These are phyloP conservation scores for Pseudocercospora fijiensis DNA, from an alignment of 2,329 filamentous ascomycete genomes.

Conservation along the genomic window DNA sequence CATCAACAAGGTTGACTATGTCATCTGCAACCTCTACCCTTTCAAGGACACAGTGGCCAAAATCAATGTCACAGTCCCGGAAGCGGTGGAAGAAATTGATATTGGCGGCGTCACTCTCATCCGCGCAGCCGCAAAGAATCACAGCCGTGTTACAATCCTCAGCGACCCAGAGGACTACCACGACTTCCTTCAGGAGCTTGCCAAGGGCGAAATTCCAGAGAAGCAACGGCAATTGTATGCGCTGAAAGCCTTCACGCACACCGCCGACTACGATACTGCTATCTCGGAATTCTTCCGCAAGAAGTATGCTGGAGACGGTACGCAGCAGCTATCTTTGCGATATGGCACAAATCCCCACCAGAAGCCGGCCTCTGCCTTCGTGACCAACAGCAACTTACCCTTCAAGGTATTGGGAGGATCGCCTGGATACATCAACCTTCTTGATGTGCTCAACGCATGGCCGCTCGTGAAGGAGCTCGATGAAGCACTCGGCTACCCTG, in stretches of 20 bases:
- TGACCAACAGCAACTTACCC: constrained; percentile 71
- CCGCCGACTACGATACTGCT: constrained; percentile 90
- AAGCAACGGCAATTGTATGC: constrained; percentile 84
- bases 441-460: constrained; percentile 96
- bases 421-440: constrained; percentile 94
- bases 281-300: constrained; percentile 98
- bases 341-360: constrained; percentile 98
- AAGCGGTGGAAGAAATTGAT: constrained; percentile 98
- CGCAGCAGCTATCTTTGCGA: constrained; percentile 79
- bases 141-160: constrained; percentile 90
- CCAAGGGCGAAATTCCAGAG: constrained; percentile 80
- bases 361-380: constrained; percentile 87
- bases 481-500: constrained; percentile 79
- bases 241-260: constrained; percentile 97
- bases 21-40: constrained; percentile 96
- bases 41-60: constrained; percentile 99
- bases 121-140: constrained; percentile 96
- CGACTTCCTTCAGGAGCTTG: constrained; percentile 87
- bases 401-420: constrained; percentile 90
- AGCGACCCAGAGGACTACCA: constrained; percentile 92
- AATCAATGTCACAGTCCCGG: constrained; percentile 92
- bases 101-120: constrained; percentile 97
- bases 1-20: constrained; percentile 91
- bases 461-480: constrained; percentile 94
- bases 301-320: constrained; percentile 83